These are phyloP conservation scores for Crithidia thermophila DNA, from an alignment of 208 protist genomes.

Conservation along the genomic window DNA sequence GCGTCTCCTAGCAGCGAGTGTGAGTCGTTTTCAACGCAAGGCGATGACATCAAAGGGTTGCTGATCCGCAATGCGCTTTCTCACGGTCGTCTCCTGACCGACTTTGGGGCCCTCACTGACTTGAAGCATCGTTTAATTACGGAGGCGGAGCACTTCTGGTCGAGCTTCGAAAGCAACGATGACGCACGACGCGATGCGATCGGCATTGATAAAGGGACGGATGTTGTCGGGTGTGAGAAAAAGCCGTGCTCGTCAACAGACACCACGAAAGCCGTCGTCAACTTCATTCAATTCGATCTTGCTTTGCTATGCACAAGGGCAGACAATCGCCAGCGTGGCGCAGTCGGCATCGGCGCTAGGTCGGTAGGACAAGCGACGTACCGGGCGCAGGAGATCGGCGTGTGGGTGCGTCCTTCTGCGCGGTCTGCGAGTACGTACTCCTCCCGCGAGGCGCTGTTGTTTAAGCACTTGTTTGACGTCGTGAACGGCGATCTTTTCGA, in stretches of 20 bases:
- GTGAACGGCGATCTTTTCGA: conserved; percentile 73
- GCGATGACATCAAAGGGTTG: conserved; percentile 27
- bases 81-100: conserved; percentile 50
- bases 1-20: no score
- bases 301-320: not conserved
- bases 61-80: conserved; percentile 66
- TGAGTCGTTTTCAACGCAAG: not conserved
- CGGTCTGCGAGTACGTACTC: not conserved
- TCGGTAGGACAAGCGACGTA: not conserved
- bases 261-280: not conserved
- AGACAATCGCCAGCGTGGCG: no score
- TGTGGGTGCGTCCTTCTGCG: conserved; percentile 22
- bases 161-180: conserved; percentile 32
- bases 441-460: conserved; percentile 45
- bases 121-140: conserved; percentile 38
- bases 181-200: not conserved
- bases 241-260: not conserved
- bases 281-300: conserved; percentile 1
- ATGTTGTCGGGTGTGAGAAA: not conserved
- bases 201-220: not conserved
- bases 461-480: conserved; percentile 60
- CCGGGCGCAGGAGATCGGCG: conserved; percentile 23
- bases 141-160: conserved; percentile 42
- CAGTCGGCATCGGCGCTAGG: not conserved
- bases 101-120: conserved; percentile 56